These are phyloP conservation scores for Lactuca sativa DNA, from an alignment of 129 eudicot species.

Conservation along the genomic window DNA sequence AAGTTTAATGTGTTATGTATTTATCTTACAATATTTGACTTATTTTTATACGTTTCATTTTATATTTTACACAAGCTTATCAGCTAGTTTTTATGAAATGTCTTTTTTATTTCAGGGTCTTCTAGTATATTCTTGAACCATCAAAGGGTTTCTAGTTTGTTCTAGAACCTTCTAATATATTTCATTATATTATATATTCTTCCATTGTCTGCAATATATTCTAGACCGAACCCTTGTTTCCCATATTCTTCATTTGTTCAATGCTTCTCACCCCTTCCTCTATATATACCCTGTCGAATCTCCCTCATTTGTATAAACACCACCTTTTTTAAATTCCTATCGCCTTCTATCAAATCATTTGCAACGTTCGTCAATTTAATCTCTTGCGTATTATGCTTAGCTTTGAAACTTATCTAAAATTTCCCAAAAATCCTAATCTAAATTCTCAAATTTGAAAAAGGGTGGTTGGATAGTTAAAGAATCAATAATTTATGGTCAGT, in stretches of 20 bases:
- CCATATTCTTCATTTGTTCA: neutral
- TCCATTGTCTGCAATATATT: neutral
- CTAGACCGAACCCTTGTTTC: slow-evolving; percentile 4
- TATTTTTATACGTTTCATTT: too few relatives aligned
- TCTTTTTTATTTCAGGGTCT: too few relatives aligned
- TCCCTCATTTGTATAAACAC: neutral
- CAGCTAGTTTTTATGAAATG: too few relatives aligned
- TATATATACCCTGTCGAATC: slow-evolving; percentile 5
- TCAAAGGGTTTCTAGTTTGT: too few relatives aligned
- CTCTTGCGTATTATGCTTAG: neutral
- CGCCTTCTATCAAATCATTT: neutral
- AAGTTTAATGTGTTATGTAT: too few relatives aligned
- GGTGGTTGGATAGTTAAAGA: neutral
- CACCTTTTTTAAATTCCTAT: slow-evolving; percentile 13
- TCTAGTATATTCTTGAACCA: too few relatives aligned
- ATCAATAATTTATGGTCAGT: neutral
- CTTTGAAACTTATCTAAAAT: neutral
- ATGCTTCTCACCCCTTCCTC: neutral
- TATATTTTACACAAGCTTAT: too few relatives aligned
- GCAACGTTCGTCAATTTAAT: neutral
- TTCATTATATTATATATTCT: too few relatives aligned
- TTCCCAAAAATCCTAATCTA: neutral
- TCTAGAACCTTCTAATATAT: too few relatives aligned
- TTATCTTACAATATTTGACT: too few relatives aligned
- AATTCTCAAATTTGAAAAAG: neutral